Percentiles rank a stretch among this genome's conserved stretches.
phyloP scores from a whole-genome alignment of 768 basidiomycete genomes.

The Boletus vinaceobasis region DNA sequence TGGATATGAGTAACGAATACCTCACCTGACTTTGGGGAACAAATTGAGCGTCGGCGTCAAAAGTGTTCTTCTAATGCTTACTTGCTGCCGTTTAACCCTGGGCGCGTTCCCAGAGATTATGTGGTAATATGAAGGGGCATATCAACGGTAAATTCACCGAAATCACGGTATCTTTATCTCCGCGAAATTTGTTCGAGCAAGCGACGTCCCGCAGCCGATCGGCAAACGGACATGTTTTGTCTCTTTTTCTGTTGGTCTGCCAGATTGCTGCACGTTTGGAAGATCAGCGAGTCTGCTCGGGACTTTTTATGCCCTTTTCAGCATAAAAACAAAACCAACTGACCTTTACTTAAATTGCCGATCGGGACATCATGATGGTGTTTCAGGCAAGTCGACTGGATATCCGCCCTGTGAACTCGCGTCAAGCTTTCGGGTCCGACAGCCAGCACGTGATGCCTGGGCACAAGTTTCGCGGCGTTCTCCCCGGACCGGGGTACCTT shows the following conservation, averaged over 20 bases:
- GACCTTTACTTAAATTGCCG: background rate
- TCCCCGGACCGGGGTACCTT: too few species aligned
- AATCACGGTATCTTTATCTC: conserved; percentile 18
- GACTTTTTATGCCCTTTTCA: background rate
- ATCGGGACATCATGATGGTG: background rate
- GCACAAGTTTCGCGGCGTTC: background rate
- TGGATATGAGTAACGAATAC: background rate
- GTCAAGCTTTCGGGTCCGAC: too few species aligned
- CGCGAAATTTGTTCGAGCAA: conserved; percentile 18
- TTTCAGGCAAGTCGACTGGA: too few species aligned
- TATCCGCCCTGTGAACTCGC: too few species aligned
- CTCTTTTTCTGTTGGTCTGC: background rate
- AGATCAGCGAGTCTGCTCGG: background rate
- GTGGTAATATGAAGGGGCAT: conserved; percentile 13
- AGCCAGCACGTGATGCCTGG: too few species aligned
- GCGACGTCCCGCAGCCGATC: conserved; percentile 6
- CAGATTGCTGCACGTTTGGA: background rate
- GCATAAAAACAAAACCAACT: background rate
- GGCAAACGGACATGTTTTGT: background rate
- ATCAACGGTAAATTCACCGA: conserved; percentile 1
- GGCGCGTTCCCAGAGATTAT: conserved; percentile 7
- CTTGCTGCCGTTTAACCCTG: background rate
- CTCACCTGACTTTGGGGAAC: conserved; percentile 9
- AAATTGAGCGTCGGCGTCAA: conserved; percentile 1
- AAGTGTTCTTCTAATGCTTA: background rate